phyloP scores from a whole-genome alignment of 352 stramenopile genomes.

The Aphanomyces invadans region DNA sequence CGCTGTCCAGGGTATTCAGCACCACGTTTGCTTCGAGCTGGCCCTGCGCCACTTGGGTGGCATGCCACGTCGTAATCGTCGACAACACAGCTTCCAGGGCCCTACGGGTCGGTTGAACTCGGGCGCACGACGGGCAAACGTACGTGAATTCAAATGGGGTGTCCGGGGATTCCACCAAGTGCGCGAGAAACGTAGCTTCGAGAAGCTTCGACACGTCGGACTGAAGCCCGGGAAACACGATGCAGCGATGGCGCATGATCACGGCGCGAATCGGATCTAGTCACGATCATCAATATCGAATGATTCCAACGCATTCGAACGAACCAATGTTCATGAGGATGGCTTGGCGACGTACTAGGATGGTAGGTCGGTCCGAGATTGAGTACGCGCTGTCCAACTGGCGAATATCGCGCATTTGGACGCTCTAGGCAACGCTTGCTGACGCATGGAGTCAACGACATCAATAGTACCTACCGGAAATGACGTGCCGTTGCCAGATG shows the following conservation, averaged over 20 bases:
- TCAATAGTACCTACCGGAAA: not conserved
- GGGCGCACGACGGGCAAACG: not conserved
- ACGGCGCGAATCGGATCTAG: slow-evolving; percentile 45
- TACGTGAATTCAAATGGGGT: slow-evolving; percentile 34
- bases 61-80: slow-evolving; percentile 5
- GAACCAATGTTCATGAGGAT: slow-evolving; percentile 26
- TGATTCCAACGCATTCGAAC: not conserved
- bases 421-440: slow-evolving; percentile 7
- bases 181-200: slow-evolving; percentile 36
- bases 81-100: slow-evolving; percentile 21
- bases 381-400: slow-evolving; percentile 22
- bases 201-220: slow-evolving; percentile 36
- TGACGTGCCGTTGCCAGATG: not conserved
- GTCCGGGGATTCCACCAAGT: slow-evolving; percentile 22
- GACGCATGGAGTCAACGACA: too few species aligned
- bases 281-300: not conserved
- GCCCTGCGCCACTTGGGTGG: slow-evolving; percentile 21
- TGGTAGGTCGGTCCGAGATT: slow-evolving; percentile 13
- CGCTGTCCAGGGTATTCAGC: slow-evolving; percentile 27
- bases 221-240: slow-evolving; percentile 35
- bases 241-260: slow-evolving; percentile 34
- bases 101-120: slow-evolving; percentile 3
- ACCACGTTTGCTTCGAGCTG: slow-evolving; percentile 26
- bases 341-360: slow-evolving; percentile 21
- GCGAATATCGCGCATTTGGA: slow-evolving; percentile 23